Percentiles rank a stretch among this genome's conserved stretches.
Conservation (phyloP, 495 filamentous ascomycete species). For the Hypoxylon trugodes region DNA sequence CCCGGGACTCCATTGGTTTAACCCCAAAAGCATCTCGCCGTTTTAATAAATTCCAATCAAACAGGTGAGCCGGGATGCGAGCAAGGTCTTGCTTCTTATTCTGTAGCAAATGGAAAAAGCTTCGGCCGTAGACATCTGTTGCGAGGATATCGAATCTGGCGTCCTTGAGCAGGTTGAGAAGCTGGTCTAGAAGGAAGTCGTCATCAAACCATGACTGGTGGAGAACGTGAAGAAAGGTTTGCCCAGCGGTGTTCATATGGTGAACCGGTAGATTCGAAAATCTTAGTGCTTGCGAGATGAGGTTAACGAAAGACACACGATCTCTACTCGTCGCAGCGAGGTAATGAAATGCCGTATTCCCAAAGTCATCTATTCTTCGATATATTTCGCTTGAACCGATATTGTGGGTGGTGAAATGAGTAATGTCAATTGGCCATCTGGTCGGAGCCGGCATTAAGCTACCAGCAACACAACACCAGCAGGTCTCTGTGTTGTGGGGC, state of each 20-base stretch:
- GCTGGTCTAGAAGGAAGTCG: constrained; percentile 33
- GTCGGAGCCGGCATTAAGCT: constrained; percentile 27
- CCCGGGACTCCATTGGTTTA: constrained; percentile 23
- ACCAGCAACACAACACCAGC: constrained; percentile 52
- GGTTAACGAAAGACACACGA: constrained; percentile 41
- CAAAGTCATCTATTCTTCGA: constrained; percentile 47
- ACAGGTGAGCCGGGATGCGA: constrained; percentile 26
- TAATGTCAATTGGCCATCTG: constrained; percentile 20
- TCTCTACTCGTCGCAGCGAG: constrained; percentile 46
- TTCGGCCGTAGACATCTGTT: constrained; percentile 56
- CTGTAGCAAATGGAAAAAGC: constrained; percentile 52
- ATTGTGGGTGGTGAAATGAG: neutral
- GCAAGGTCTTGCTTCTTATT: constrained; percentile 10
- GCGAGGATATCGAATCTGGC: constrained; percentile 45
- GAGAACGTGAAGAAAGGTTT: constrained; percentile 60
- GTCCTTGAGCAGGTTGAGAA: constrained; percentile 40
- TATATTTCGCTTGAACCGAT: constrained; percentile 29
- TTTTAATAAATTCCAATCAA: constrained; percentile 26
- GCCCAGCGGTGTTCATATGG: constrained; percentile 50
- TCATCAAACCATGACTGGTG: constrained; percentile 49
- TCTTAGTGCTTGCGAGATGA: constrained; percentile 33
- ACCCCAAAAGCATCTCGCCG: constrained; percentile 53
- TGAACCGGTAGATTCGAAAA: constrained; percentile 21
- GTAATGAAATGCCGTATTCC: constrained; percentile 56
- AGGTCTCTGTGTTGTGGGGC: constrained; percentile 45